Base-by-base conservation (phyloP, 2,329 filamentous ascomycete species). In the Fusarium musae region DNA sequence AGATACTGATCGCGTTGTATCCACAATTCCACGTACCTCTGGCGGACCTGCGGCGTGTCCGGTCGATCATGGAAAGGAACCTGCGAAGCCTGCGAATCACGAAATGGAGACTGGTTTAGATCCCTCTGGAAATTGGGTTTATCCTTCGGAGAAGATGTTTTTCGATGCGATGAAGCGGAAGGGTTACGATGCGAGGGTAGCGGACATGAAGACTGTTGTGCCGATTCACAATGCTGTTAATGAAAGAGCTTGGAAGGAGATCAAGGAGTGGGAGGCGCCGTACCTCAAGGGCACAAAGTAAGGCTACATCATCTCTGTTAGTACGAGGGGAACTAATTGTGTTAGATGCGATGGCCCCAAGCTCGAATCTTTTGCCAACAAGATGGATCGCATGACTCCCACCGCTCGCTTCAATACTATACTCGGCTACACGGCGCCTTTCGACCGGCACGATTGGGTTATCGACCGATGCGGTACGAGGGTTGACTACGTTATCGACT, bases 151-250 rank as follows among this genome's bases (percentile, higher is more conserved):
- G 82, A 93, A 93, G 79, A 97, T 98, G 91, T 99, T 99, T 87
- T 98, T 98, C 84, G 93, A 97, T 53, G 96, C 96, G 49, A 96
- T 99, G 91, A 91, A 93, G 85, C 92, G 96, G 80, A 99, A 99
- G 83, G 93, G 92, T 47, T 92, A 95, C 84, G 90, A 91, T 69
- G 91, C 89, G 36, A 85, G 87, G 19, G 90, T 89, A 1, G 85
- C 87, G 10, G 95, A 97, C 83, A 98, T 98, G 92, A 92, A 90
- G 78, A 93, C 93, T 39, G 95, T 98, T 39, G 95, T 98, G 61
- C 96, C 95, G 6, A 98, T 98, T 78, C 96, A 99, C 84, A 99
- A 99, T 81, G 96, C 96, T 49, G 96, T 99, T 71, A 99, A 99
- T 83, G 96, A 99, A 88, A 88, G 94, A 46, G 96, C 96, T 1